These are phyloP conservation scores for Talaromyces trachyspermus DNA, from an alignment of 495 filamentous ascomycete genomes.

Conservation along the genomic window DNA sequence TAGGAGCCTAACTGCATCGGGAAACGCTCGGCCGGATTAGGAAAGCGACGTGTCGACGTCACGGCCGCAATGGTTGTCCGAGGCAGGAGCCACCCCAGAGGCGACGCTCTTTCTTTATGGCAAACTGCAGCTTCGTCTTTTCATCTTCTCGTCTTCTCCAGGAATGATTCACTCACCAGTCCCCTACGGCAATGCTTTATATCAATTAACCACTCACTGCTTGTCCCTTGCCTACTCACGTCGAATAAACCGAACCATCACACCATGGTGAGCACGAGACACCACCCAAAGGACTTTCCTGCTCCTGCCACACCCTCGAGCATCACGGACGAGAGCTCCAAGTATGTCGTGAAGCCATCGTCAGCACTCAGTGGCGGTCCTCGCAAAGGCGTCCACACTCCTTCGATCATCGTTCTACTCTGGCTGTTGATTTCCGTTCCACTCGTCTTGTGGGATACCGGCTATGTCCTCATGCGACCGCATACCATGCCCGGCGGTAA, in stretches of 20 bases:
- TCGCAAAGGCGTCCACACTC: conserved; percentile 58
- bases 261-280: conserved; percentile 47
- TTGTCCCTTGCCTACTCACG: no score
- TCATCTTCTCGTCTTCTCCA: no score
- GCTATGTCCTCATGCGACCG: conserved; percentile 76
- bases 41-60: conserved; percentile 1
- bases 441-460: conserved; percentile 74
- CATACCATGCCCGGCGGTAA: conserved; percentile 74
- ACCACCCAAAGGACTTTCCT: conserved; percentile 41
- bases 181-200: no score
- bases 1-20: not conserved
- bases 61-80: not conserved
- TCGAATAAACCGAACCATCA: no score
- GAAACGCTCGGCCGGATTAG: not conserved
- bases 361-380: conserved; percentile 20
- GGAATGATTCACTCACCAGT: no score
- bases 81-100: not conserved
- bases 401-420: conserved; percentile 52
- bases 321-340: not conserved
- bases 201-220: no score
- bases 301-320: conserved; percentile 18
- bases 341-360: conserved; percentile 16
- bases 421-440: conserved; percentile 79
- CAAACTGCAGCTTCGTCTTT: not conserved
- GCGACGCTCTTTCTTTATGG: not conserved